Evolutionary conservation across 2,329 filamentous ascomycete genomes (phyloP).

Genomic region (Fusarium sp.): DNA sequence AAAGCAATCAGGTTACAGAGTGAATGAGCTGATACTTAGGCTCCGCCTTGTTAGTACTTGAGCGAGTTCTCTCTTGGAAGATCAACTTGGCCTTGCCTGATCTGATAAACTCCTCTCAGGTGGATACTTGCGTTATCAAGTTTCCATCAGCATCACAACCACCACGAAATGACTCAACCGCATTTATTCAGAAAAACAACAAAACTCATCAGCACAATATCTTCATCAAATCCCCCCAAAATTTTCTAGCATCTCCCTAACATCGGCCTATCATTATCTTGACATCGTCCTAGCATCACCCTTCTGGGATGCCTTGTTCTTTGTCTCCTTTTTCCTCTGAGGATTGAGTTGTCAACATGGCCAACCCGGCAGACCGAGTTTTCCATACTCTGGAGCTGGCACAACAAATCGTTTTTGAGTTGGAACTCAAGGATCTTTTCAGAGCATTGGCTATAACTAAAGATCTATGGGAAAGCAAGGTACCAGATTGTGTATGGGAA

Average conservation of each 20-base stretch:
- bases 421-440: conserved; percentile 17
- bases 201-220: too few species aligned
- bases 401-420: conserved; percentile 22
- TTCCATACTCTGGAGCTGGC: conserved; percentile 31
- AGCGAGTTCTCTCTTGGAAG: neutral
- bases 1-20: neutral
- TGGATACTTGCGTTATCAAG: neutral
- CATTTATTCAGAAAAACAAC: too few species aligned
- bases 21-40: neutral
- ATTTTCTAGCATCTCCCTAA: too few species aligned
- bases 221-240: too few species aligned
- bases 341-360: neutral
- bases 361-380: conserved; percentile 17
- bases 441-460: conserved; percentile 13
- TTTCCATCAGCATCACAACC: neutral
- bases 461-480: conserved; percentile 10
- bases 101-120: neutral
- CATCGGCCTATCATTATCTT: neutral
- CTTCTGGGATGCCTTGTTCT: neutral
- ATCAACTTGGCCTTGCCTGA: neutral
- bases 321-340: too few species aligned
- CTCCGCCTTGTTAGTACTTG: neutral
- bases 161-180: too few species aligned
- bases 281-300: too few species aligned
- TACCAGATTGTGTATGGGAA: conserved; percentile 7